These are phyloP conservation scores for Chondrus crispus DNA, from an alignment of 23 red algal genomes.

Conservation along the genomic window DNA sequence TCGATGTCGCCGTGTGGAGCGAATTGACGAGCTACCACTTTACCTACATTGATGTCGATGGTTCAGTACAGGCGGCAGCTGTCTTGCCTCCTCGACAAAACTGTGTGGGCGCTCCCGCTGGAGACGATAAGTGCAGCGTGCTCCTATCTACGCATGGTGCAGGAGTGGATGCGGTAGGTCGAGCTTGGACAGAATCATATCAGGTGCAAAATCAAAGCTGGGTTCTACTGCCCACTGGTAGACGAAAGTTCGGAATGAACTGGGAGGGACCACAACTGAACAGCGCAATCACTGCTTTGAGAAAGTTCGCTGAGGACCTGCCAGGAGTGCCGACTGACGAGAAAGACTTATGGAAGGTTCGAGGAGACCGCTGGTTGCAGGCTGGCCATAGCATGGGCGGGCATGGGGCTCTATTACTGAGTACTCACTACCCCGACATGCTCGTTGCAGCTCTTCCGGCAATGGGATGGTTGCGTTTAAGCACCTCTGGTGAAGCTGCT, in stretches of 20 bases:
- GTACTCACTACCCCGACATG: constrained; percentile 34
- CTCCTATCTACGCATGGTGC: constrained; percentile 60
- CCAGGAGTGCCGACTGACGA: constrained; percentile 45
- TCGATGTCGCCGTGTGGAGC: constrained; percentile 18
- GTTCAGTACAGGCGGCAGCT: constrained; percentile 30
- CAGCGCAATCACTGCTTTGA: constrained; percentile 9
- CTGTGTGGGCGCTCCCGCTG: constrained; percentile 10
- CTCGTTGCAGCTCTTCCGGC: constrained; percentile 49
- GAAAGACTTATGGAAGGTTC: neutral
- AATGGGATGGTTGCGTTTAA: constrained; percentile 52
- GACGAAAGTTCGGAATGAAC: constrained; percentile 43
- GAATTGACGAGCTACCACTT: constrained; percentile 1
- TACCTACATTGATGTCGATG: constrained; percentile 42
- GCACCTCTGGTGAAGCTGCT: neutral
- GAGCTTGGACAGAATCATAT: constrained; percentile 57
- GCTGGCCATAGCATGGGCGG: constrained; percentile 65
- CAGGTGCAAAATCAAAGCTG: constrained; percentile 40
- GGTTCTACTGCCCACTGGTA: constrained; percentile 45
- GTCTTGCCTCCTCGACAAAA: constrained; percentile 31
- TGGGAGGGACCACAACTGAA: constrained; percentile 56
- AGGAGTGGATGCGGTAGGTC: constrained; percentile 35
- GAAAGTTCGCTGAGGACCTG: neutral
- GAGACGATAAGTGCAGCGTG: constrained; percentile 7
- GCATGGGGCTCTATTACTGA: constrained; percentile 41
- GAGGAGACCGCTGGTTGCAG: constrained; percentile 40